Conservation (phyloP, 805 yeast genomes). For the Kuraishia hungarica region DNA sequence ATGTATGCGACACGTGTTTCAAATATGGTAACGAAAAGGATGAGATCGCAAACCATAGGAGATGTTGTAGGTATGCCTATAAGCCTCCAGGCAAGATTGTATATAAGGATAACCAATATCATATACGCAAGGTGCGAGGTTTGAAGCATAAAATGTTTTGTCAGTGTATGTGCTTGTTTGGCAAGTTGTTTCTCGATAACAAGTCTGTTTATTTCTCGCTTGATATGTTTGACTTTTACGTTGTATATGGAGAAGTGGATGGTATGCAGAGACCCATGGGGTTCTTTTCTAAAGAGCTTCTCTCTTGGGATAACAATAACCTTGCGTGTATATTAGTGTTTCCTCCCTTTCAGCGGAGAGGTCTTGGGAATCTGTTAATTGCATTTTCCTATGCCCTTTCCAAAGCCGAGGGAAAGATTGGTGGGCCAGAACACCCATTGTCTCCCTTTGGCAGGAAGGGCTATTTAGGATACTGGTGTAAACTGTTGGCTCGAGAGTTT, state of each 20-base stretch:
- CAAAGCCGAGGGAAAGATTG: slow-evolving; percentile 46
- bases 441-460: slow-evolving; percentile 73
- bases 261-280: slow-evolving; percentile 61
- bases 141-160: slow-evolving; percentile 56
- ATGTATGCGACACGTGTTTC: slow-evolving; percentile 79
- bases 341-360: slow-evolving; percentile 83
- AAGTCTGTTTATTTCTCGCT: slow-evolving; percentile 81
- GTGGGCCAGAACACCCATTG: slow-evolving; percentile 91
- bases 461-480: slow-evolving; percentile 72
- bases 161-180: slow-evolving; percentile 77
- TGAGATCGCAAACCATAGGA: slow-evolving; percentile 42
- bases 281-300: slow-evolving; percentile 80
- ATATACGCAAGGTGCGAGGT: slow-evolving; percentile 66
- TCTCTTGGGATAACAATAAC: slow-evolving; percentile 75
- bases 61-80: slow-evolving; percentile 32
- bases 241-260: slow-evolving; percentile 47
- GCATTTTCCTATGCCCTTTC: slow-evolving; percentile 80
- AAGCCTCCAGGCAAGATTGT: slow-evolving; percentile 58
- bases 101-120: slow-evolving; percentile 47
- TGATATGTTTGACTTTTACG: slow-evolving; percentile 73
- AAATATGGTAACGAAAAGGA: slow-evolving; percentile 51
- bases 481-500: slow-evolving; percentile 34
- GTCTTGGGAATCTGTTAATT: slow-evolving; percentile 71
- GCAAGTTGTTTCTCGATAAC: slow-evolving; percentile 81
- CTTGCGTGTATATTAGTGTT: slow-evolving; percentile 86